Conservation (phyloP, 2,329 filamentous ascomycete species). For the Gaeumannomyces sp. region DNA sequence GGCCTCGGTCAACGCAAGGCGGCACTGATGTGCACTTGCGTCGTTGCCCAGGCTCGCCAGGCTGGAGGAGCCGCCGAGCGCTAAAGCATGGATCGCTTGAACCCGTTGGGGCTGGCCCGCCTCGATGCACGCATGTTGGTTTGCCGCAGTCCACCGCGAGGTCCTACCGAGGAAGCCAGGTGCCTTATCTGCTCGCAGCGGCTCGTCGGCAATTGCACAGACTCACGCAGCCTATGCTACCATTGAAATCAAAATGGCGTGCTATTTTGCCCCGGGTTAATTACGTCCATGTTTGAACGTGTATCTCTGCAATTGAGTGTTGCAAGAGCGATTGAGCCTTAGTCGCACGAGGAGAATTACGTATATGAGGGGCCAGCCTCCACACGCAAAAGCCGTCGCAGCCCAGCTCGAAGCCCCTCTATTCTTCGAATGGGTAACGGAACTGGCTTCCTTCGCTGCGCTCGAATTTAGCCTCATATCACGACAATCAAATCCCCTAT, state of each 20-base stretch:
- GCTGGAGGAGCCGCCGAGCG: too few relatives aligned
- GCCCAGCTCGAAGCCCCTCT: neutral
- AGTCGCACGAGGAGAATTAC: neutral
- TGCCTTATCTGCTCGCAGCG: neutral
- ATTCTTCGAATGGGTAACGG: neutral
- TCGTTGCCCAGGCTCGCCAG: neutral
- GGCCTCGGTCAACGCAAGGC: too few relatives aligned
- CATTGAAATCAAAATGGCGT: neutral
- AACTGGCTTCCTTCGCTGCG: neutral
- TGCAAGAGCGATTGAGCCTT: neutral
- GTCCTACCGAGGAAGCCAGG: too few relatives aligned
- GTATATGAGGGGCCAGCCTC: neutral
- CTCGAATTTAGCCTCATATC: constrained; percentile 6
- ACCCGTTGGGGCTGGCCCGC: too few relatives aligned
- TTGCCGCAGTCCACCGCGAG: too few relatives aligned
- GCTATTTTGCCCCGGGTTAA: neutral
- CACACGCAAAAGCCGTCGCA: neutral
- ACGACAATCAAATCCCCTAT: constrained; percentile 7
- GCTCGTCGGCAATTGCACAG: neutral
- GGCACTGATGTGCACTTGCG: too few relatives aligned
- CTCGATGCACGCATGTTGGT: too few relatives aligned
- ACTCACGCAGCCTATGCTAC: neutral
- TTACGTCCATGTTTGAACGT: neutral
- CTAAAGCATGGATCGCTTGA: neutral
- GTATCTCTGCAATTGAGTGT: neutral